Evolutionary conservation across 1,139 yeast genomes (phyloP).

Genomic region (Sugiyamaella pinicola): DNA sequence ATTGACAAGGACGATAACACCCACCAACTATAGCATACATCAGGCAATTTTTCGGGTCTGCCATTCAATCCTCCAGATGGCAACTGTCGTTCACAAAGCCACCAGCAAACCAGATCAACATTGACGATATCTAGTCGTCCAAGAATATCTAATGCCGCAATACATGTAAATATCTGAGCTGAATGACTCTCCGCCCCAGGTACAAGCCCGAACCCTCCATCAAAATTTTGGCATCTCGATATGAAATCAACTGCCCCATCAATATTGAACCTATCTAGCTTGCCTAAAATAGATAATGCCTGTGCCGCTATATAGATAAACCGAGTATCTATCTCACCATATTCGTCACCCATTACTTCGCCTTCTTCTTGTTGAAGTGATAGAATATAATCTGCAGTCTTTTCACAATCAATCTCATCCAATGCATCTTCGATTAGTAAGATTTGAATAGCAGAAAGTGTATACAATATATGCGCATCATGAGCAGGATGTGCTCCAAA

Average conservation of each 20-base stretch:
- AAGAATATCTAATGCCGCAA: constrained; percentile 76
- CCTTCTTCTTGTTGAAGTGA: constrained; percentile 76
- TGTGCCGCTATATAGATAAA: constrained; percentile 84
- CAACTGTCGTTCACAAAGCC: constrained; percentile 93
- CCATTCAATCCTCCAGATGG: constrained; percentile 93
- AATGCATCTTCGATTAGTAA: constrained; percentile 66
- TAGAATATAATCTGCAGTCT: constrained; percentile 52
- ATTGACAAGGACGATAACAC: constrained; percentile 79
- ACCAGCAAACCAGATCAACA: constrained; percentile 58
- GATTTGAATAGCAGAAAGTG: constrained; percentile 84
- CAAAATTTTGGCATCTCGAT: constrained; percentile 76
- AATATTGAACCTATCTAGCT: constrained; percentile 59
- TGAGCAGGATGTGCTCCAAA: constrained; percentile 90
- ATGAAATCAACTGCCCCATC: constrained; percentile 70
- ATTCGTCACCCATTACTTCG: constrained; percentile 82
- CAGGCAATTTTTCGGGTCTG: constrained; percentile 93
- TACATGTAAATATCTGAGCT: constrained; percentile 83
- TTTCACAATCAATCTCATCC: constrained; percentile 45
- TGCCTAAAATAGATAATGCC: constrained; percentile 67
- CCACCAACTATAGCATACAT: constrained; percentile 99
- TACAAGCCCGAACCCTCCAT: constrained; percentile 91
- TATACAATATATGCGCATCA: constrained; percentile 86
- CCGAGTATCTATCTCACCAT: constrained; percentile 91
- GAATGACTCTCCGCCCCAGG: constrained; percentile 97
- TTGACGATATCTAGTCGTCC: constrained; percentile 59